Conservation (phyloP, 2,329 filamentous ascomycete genomes). For the Anthostomella pinea region DNA sequence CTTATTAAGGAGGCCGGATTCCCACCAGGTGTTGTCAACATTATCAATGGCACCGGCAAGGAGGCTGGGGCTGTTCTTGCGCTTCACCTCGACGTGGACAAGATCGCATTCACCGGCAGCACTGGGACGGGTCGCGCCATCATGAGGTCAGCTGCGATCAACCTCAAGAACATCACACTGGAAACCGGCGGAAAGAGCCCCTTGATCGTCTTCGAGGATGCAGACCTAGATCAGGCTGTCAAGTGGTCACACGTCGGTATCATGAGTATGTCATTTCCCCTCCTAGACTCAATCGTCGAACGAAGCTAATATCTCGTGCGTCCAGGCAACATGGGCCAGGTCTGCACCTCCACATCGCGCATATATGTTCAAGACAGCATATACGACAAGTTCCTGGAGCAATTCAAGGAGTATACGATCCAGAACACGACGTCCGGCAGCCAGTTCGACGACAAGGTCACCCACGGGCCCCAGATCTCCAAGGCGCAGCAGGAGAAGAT, state of each 20-base stretch:
- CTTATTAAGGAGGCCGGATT: slow-evolving; percentile 70
- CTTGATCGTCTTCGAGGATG: slow-evolving; percentile 53
- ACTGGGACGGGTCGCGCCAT: slow-evolving; percentile 66
- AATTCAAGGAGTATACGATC: slow-evolving; percentile 22
- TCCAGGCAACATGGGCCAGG: slow-evolving; percentile 14
- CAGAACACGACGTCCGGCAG: slow-evolving; percentile 12
- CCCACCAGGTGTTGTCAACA: slow-evolving; percentile 71
- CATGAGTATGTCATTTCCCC: too few species aligned
- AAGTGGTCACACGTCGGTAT: slow-evolving; percentile 10
- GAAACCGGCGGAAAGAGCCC: slow-evolving; percentile 58
- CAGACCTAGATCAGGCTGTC: slow-evolving; percentile 56
- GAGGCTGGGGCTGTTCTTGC: slow-evolving; percentile 65
- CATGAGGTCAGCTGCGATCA: slow-evolving; percentile 61
- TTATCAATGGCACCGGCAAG: slow-evolving; percentile 67
- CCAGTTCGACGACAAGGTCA: slow-evolving; percentile 7
- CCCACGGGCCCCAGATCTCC: slow-evolving; percentile 4
- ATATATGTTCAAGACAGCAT: slow-evolving; percentile 19
- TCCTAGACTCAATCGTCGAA: too few species aligned
- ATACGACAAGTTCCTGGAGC: slow-evolving; percentile 17
- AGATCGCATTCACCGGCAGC: slow-evolving; percentile 73
- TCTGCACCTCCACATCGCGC: slow-evolving; percentile 14
- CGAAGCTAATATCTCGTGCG: too few species aligned
- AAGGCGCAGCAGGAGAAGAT: slow-evolving; percentile 1
- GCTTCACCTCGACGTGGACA: slow-evolving; percentile 64
- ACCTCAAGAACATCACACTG: slow-evolving; percentile 52